Percentiles rank a stretch among this genome's conserved stretches.
phyloP scores from a whole-genome alignment of 208 protist genomes.

The Naegleria gruberi region DNA sequence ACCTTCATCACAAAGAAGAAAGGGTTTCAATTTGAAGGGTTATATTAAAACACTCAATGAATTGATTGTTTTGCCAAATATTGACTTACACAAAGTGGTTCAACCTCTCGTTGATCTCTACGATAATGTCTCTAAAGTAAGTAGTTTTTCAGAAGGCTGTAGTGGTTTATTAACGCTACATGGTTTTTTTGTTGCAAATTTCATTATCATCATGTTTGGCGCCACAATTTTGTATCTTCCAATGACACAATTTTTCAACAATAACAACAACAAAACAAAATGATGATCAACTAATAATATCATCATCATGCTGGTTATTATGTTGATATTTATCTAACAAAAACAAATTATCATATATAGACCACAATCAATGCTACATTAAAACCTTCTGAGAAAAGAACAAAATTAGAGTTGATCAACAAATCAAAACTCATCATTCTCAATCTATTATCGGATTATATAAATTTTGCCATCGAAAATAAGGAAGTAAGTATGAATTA shows the following conservation, averaged over 20 bases:
- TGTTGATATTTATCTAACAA: too few relatives aligned
- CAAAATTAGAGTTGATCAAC: background rate
- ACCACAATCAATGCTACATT: background rate
- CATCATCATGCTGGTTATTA: background rate
- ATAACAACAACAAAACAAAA: too few relatives aligned
- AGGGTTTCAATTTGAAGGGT: background rate
- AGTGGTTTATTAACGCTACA: too few relatives aligned
- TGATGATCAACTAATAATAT: too few relatives aligned
- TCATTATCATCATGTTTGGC: too few relatives aligned
- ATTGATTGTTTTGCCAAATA: background rate
- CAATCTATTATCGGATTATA: background rate
- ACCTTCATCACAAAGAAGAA: background rate
- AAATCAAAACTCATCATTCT: constrained; percentile 13
- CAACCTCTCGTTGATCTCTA: constrained; percentile 8
- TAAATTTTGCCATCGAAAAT: background rate
- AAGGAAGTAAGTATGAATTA: background rate
- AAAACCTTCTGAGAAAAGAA: background rate
- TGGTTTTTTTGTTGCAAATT: too few relatives aligned
- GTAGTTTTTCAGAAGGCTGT: too few relatives aligned
- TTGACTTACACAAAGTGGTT: constrained; percentile 2
- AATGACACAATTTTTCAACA: too few relatives aligned
- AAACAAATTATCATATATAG: too few relatives aligned
- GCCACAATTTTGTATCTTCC: too few relatives aligned
- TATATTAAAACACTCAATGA: constrained; percentile 19
- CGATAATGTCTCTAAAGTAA: constrained; percentile 13